Conservation (phyloP, 306 rosid genomes). For the Elaeagnus macrophylla region DNA sequence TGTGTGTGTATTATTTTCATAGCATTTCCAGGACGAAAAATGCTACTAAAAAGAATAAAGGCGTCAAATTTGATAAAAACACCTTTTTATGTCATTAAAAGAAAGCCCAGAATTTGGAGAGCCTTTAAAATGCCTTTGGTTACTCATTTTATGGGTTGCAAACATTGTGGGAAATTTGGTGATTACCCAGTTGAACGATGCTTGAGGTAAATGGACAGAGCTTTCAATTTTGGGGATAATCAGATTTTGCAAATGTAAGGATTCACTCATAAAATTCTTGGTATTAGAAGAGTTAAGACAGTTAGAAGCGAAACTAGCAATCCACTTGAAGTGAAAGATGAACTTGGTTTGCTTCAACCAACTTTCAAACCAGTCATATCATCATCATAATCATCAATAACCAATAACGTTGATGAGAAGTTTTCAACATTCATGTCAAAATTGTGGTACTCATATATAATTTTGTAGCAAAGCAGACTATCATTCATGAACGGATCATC, state of each 20-base stretch:
- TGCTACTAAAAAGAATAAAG: no score
- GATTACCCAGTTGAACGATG: slow-evolving; percentile 83
- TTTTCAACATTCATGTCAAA: not conserved
- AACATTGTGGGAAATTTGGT: slow-evolving; percentile 87
- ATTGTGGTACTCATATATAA: no score
- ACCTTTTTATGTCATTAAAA: no score
- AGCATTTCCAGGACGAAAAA: no score
- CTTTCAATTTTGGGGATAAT: slow-evolving; percentile 78
- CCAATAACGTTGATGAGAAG: not conserved
- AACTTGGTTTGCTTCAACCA: slow-evolving; percentile 77
- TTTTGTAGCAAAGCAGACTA: no score
- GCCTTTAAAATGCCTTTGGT: no score
- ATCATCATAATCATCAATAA: no score
- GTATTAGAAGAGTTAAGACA: slow-evolving; percentile 56
- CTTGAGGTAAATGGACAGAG: slow-evolving; percentile 82
- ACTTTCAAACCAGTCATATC: slow-evolving; percentile 51
- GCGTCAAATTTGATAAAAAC: no score
- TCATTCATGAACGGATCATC: no score
- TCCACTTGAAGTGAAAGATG: slow-evolving; percentile 62
- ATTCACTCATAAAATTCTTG: slow-evolving; percentile 55
- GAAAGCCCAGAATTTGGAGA: no score
- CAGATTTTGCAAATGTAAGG: slow-evolving; percentile 84
- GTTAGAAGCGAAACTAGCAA: slow-evolving; percentile 54
- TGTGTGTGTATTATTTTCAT: no score
- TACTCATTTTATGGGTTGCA: slow-evolving; percentile 90